phyloP scores from a whole-genome alignment of 129 eudicot genomes.

The Tagetes erecta region DNA sequence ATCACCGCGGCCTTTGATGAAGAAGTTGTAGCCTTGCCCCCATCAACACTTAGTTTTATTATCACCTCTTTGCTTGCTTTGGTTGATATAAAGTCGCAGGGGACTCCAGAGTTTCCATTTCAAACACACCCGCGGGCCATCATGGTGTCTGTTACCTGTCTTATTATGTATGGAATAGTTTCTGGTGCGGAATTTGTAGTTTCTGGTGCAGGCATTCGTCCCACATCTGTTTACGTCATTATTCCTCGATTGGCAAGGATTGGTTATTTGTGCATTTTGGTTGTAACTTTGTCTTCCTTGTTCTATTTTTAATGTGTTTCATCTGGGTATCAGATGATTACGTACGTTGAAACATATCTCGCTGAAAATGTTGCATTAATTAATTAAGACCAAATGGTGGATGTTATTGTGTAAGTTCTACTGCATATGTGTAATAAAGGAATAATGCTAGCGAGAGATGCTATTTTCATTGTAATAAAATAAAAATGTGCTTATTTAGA shows the following conservation, averaged over 20 bases:
- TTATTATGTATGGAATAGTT: not conserved
- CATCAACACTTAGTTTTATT: constrained; percentile 5
- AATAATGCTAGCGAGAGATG: not conserved
- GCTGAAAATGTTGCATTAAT: not conserved
- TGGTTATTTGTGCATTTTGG: constrained; percentile 10
- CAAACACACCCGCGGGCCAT: constrained; percentile 5
- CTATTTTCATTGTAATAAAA: not conserved
- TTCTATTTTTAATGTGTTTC: not conserved
- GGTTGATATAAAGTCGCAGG: constrained; percentile 12
- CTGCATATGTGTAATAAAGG: not conserved
- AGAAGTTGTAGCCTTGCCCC: not conserved
- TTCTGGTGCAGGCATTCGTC: not conserved
- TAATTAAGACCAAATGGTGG: not conserved
- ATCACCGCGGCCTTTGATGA: not conserved
- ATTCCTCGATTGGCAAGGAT: constrained; percentile 12
- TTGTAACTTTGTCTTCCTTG: constrained; percentile 5
- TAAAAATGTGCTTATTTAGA: no score
- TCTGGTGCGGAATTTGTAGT: not conserved
- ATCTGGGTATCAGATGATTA: not conserved
- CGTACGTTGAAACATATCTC: not conserved
- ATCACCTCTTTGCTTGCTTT: constrained; percentile 13
- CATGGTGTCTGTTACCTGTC: not conserved
- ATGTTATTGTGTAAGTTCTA: not conserved
- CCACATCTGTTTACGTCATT: not conserved
- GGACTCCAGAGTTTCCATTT: constrained; percentile 4